Base-by-base conservation (phyloP, 805 yeast genomes). In the Candida maris region DNA sequence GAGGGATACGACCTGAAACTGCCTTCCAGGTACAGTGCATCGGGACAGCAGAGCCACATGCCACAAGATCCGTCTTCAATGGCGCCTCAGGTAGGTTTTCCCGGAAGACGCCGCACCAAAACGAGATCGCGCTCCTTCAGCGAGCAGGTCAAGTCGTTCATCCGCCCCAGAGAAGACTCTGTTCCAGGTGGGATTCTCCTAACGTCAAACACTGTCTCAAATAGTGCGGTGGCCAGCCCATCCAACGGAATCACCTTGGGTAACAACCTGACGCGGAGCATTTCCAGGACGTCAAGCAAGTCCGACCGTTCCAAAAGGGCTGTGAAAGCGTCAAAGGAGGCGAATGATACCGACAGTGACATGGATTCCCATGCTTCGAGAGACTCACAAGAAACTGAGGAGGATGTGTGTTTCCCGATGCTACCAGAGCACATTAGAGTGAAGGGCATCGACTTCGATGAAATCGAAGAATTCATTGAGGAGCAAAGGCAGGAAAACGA, bases 381-480 rank as follows among this genome's bases (percentile, higher is more conserved):
- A 46, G 77, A 80, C 14, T 80, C 89, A 4, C 95, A 85, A 49
- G 96, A 88, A 55, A 87, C 96, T 0, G 97, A 91, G 54, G 96
- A 87, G 56, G 97, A 91, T 72, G 98, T 91, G 30, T 91, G 97
- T 68, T 89, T 89, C 62, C 97, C 97, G 2, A 82, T 87, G 86
- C 65, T 78, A 33, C 79, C 85, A 4, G 82, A 81, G 42, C 77
- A 73, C 38, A 67, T 70, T 10, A 67, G 76, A 34, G 48, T 60
- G 6, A 79, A 79, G 42, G 96, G 95, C 13, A 85, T 93, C 48
- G 96, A 91, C 61, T 87, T 91, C 52, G 87, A 79, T 52, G 97
- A 88, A 53, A 74, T 91, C 47, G 96, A 86, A 40, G 93, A 84
- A 48, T 86, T 83, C 54, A 78, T 83, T 29, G 68, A 68, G 35